Base-by-base conservation (phyloP, 495 filamentous ascomycete species). In the Xylaria curta region DNA sequence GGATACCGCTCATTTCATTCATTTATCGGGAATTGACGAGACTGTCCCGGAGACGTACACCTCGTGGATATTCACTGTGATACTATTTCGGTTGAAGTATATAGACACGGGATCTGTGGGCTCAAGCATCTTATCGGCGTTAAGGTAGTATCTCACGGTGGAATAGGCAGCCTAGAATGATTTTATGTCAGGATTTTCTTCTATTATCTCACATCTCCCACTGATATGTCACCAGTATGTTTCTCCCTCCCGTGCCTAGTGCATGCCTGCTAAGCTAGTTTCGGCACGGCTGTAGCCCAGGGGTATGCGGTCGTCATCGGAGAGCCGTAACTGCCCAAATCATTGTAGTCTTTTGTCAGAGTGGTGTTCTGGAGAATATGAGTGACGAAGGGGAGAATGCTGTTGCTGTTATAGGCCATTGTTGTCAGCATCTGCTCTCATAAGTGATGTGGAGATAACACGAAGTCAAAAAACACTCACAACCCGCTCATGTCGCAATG, bases 401-500 rank as follows among this genome's bases (percentile, higher is more conserved):
- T 82, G 31, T 84, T 78, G 70, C 83, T 85, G 69, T 24, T 26
- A 38, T 40, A 24, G 46, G 19, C 15, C 26, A 44, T 21, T 40
- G n/a, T 21, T 65, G 75, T 78, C 47, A 76, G 74, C 51, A 33
- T 40, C n/a, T 15, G 13, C n/a, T 12, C 17, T 68, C 40, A 58
- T 15, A 46, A 46, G 19, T 33, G 26, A 58, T 10, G 6, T 9
- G 31, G 26, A 5, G 0, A 59, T 33, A n/a, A 42, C n/a, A 31
- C 28, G 6, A 4, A 8, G 24, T 26, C 26, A 56, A 26, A 17
- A n/a, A 24, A 64, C 9, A 80, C 83, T 80, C 73, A 85, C 83
- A 80, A 85, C 60, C 84, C 85, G 58, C 80, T 82, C 77, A 82
- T 82, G 54, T 87, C 85, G 74, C 84, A 87, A 58, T 87, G 86